Base-by-base conservation (phyloP, 1,139 yeast genomes). In the Saccharomyces pastorianus region DNA sequence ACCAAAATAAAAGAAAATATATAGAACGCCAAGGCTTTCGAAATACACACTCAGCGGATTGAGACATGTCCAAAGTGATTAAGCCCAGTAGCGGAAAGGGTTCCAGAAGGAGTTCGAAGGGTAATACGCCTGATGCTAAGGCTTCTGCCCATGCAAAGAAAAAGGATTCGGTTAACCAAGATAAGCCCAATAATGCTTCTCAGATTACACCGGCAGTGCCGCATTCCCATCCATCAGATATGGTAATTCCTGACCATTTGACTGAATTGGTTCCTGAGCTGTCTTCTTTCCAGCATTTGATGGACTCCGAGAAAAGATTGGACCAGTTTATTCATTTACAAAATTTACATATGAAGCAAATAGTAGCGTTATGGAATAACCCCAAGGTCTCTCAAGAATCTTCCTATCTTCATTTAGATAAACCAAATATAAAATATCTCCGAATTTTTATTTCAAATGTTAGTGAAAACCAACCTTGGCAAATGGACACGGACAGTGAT, bases 381-480 rank as follows among this genome's bases (percentile, higher is more conserved):
- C 52, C 72, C 68, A 56, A 71, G 70, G 59, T 56, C 9, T 44
- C 55, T 4, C 55, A 53, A 17, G 48, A 49, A 2, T 57, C 1
- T 17, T 17, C 11, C 25, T 51, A 17, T 46, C 41, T 6, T 28
- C 50, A 26, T 46, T 51, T 28, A n/a, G 53, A 27, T 29, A 32
- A 20, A n/a, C 61, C 2, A 60, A 73, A 77, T 63, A 75, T 79
- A 66, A 75, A 81, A 58, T 80, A 84, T 3, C 76, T 93, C 64
- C 80, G 99, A 56, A 80, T 93, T 26, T 93, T 85, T 67, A 76
- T 95, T 32, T 89, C 93, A 64, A 90, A 88, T 68, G 85, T 89
- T 2, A 77, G 86, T 47, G 87, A 84, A 58, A 88, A 88, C 68
- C 98, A 93, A 72, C 89, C 95, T 49, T 93, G 99, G 99, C 98